Percentiles rank a stretch among this genome's conserved stretches.
These are phyloP conservation scores for Malassezia restricta DNA, from an alignment of 1,284 basidiomycete species.

Conservation along the genomic window DNA sequence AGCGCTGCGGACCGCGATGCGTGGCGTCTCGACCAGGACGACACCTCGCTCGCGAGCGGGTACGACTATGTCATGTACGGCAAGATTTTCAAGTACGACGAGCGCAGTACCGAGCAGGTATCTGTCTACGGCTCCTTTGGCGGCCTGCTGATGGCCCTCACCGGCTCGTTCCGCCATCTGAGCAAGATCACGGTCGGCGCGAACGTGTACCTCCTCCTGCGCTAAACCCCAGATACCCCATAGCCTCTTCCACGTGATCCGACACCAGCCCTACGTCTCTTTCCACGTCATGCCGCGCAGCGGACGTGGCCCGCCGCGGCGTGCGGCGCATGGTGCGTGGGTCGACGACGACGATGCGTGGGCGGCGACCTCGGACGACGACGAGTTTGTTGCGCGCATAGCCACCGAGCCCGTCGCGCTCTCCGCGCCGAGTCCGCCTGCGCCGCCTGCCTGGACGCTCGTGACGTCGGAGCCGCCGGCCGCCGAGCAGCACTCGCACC, in stretches of 20 bases:
- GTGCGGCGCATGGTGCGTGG: conserved; percentile 15
- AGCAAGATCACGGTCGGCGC: conserved; percentile 82
- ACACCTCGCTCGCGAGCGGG: conserved; percentile 62
- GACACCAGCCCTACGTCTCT: neutral
- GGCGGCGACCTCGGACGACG: conserved; percentile 42
- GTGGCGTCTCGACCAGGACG: conserved; percentile 75
- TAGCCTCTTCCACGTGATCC: neutral
- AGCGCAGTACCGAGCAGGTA: conserved; percentile 66
- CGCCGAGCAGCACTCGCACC: too few relatives aligned
- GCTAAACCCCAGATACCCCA: conserved; percentile 43
- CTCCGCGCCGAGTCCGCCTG: conserved; percentile 16
- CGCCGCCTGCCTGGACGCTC: neutral
- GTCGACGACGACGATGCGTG: conserved; percentile 36
- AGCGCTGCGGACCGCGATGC: conserved; percentile 53
- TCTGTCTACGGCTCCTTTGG: conserved; percentile 93
- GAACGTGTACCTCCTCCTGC: conserved; percentile 76
- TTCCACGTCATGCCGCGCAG: neutral
- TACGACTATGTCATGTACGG: conserved; percentile 99
- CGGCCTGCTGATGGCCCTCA: conserved; percentile 86
- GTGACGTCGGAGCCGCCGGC: neutral
- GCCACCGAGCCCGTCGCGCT: conserved; percentile 12
- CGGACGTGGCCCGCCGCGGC: neutral
- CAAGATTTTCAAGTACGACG: conserved; percentile 96
- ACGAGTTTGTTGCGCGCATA: conserved; percentile 38
- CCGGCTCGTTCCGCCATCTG: conserved; percentile 84